Conservation (phyloP, 176 grass and related monocot genomes). For the Zoysia pacifica region DNA sequence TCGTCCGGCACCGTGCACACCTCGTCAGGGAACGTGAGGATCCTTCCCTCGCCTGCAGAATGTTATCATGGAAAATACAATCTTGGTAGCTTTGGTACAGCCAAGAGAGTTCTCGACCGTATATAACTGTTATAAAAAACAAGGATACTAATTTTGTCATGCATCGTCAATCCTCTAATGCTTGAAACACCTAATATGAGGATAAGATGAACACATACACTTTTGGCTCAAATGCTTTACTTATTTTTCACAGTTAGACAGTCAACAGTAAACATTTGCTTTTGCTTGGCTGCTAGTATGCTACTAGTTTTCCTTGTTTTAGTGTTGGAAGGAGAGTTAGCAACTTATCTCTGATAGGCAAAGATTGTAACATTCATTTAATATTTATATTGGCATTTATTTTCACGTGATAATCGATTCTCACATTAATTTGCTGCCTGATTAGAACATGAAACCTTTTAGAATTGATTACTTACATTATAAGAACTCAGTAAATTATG, state of each 20-base stretch:
- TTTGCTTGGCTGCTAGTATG: background rate
- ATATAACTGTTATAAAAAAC: background rate
- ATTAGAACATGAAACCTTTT: background rate
- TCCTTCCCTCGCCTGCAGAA: background rate
- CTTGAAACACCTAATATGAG: background rate
- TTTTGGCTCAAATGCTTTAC: too few species aligned
- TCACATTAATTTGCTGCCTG: background rate
- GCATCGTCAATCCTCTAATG: background rate
- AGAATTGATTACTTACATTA: constrained; percentile 4
- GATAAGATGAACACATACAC: background rate
- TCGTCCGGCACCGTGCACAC: constrained; percentile 75
- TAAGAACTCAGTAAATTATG: background rate
- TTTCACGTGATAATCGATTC: background rate
- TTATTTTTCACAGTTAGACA: background rate
- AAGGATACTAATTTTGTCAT: constrained; percentile 6
- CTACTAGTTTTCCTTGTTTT: background rate
- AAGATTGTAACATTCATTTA: background rate
- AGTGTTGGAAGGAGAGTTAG: background rate
- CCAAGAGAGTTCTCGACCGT: background rate
- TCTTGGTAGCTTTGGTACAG: background rate
- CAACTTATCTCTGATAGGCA: background rate
- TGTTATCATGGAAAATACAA: background rate
- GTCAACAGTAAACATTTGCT: background rate
- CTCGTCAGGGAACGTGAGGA: constrained; percentile 76
- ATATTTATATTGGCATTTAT: too few species aligned